Evolutionary conservation across 108 stramenopile species (phyloP), one percentile per base, ranked within the genome.

Genomic region (Mediolabrus comicus): DNA sequence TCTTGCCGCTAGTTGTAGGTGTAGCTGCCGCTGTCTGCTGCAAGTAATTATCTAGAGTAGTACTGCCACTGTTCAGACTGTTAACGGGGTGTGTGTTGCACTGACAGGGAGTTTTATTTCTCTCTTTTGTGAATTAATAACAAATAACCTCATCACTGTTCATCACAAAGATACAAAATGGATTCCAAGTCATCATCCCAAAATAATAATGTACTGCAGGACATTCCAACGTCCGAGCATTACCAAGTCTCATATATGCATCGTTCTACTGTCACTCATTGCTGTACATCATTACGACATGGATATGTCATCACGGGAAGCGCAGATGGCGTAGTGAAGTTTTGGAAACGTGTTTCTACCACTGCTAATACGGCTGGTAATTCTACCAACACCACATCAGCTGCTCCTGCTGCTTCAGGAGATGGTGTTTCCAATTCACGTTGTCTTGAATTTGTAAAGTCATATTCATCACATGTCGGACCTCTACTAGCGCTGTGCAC

Each of bases 371-470:
- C 52, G 16, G 38, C 72, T 39, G 60, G 35, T 30, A 33, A 14
- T 22, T 34, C 36, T 43, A 19, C 14, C 31, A 36, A 3, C 19
- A 24, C 29, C 59, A 10, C 30, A 6, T 38, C 38, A n/a, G 65
- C 57, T 16, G 43, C 67, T 22, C 36, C 28, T 35, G 24, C 13
- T 25, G 46, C 22, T 13, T 32, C 26, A 39, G 49, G 75, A 9
- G 55, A 65, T 12, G 72, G 69, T 12, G 10, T 27, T 3, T 2
- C 83, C 3, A 58, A 72, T 3, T 61, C 85, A 2, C 58, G 67
- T 11, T 90, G 90, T 65, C 68, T 99, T 31, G 98, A 99, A 83
- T 99, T 99, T 71, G 98, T 98, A 59, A 99, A 99, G 74, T 93
- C 91, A 22, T 99, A 95, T 70, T 89, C 88, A 6, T 91, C 97